Evolutionary conservation across 2,329 filamentous ascomycete species (phyloP).

Genomic region (Ceratocystis cubensis): DNA sequence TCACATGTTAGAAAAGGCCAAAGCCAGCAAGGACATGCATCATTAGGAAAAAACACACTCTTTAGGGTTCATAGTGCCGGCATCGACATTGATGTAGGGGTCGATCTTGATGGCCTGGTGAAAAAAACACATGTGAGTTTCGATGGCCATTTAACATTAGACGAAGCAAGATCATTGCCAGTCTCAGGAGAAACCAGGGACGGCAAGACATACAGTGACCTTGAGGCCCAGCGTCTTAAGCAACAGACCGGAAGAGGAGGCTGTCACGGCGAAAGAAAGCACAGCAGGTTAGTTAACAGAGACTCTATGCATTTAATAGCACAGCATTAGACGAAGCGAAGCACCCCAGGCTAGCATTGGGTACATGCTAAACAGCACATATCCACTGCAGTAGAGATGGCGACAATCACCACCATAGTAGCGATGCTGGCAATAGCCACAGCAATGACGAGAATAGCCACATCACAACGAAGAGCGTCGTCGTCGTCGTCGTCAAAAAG

Average conservation of each 20-base stretch:
- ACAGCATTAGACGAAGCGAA: neutral
- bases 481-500: no score
- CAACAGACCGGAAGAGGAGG: conserved; percentile 54
- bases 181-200: neutral
- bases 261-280: conserved; percentile 28
- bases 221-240: conserved; percentile 65
- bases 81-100: conserved; percentile 35
- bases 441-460: neutral
- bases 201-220: conserved; percentile 39
- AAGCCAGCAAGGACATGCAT: neutral
- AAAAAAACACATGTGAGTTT: conserved; percentile 58
- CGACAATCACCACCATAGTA: neutral
- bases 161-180: conserved; percentile 1
- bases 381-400: neutral
- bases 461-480: neutral
- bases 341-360: no score
- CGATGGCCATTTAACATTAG: conserved; percentile 43
- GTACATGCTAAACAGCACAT: no score
- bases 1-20: neutral
- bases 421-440: neutral
- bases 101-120: conserved; percentile 36
- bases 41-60: conserved; percentile 26
- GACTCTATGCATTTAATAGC: neutral
- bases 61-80: conserved; percentile 30
- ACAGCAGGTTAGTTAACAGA: neutral